phyloP scores from a whole-genome alignment of 2,329 filamentous ascomycete genomes.

The Colletotrichum lupini region DNA sequence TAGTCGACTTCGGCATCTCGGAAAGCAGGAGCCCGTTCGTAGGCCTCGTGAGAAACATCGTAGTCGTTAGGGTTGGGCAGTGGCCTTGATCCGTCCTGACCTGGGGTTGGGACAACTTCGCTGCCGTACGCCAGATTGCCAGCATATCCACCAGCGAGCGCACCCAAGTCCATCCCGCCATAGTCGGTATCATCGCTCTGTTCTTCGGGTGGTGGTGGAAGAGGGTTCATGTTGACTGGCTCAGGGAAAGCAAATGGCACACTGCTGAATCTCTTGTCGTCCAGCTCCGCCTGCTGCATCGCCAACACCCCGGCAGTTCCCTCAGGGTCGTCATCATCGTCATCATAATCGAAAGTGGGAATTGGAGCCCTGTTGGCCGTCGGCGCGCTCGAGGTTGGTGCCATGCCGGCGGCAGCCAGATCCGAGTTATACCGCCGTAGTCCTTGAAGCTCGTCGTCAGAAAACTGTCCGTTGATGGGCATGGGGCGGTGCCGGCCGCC shows the following conservation, averaged over 20 bases:
- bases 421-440: slow-evolving; percentile 63
- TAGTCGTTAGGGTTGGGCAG: slow-evolving; percentile 57
- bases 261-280: slow-evolving; percentile 73
- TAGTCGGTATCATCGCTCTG: slow-evolving; percentile 79
- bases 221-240: slow-evolving; percentile 46
- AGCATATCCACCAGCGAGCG: slow-evolving; percentile 78
- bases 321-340: slow-evolving; percentile 88
- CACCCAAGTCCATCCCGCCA: slow-evolving; percentile 76
- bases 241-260: slow-evolving; percentile 57
- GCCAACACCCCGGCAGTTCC: slow-evolving; percentile 86
- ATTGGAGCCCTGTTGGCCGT: slow-evolving; percentile 52
- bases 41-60: slow-evolving; percentile 46
- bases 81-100: slow-evolving; percentile 57
- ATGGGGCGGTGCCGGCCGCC: slow-evolving; percentile 53
- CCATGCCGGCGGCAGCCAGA: slow-evolving; percentile 54
- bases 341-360: slow-evolving; percentile 53
- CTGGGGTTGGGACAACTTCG: slow-evolving; percentile 54
- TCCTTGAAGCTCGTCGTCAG: slow-evolving; percentile 58
- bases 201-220: slow-evolving; percentile 62
- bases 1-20: slow-evolving; percentile 82
- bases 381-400: slow-evolving; percentile 53
- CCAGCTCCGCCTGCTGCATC: slow-evolving; percentile 85
- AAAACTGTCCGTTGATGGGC: slow-evolving; percentile 54
- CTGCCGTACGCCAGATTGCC: slow-evolving; percentile 63
- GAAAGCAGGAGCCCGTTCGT: slow-evolving; percentile 54